A percentile compares a stretch with the other conserved stretches of the same genome.
Conservation (phyloP, 2,329 filamentous ascomycete genomes). For the Waltergamsia citrina region DNA sequence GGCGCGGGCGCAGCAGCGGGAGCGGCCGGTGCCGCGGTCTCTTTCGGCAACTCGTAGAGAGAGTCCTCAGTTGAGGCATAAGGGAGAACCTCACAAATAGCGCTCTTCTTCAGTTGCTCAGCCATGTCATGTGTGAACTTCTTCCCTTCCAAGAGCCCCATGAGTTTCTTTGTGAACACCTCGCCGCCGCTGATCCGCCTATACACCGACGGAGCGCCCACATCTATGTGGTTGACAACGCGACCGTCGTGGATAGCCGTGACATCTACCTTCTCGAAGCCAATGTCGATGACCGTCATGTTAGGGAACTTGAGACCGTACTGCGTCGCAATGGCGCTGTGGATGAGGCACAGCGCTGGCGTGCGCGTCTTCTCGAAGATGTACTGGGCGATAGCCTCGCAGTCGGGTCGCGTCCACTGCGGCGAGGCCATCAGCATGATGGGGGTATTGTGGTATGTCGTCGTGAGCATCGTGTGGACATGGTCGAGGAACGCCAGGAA, state of each 20-base stretch:
- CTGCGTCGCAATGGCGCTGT: conserved; percentile 77
- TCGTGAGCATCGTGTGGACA: conserved; percentile 80
- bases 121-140: conserved; percentile 57
- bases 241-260: conserved; percentile 80
- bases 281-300: conserved; percentile 84
- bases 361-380: conserved; percentile 97
- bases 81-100: conserved; percentile 57
- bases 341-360: conserved; percentile 82
- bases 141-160: conserved; percentile 53
- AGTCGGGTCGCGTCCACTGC: conserved; percentile 80
- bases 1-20: conserved; percentile 15
- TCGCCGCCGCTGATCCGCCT: conserved; percentile 67
- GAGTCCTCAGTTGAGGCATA: conserved; percentile 34
- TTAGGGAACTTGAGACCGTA: conserved; percentile 70
- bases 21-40: conserved; percentile 19
- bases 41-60: conserved; percentile 39
- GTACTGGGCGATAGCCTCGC: conserved; percentile 83
- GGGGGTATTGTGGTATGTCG: conserved; percentile 91
- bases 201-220: conserved; percentile 42
- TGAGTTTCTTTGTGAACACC: conserved; percentile 68
- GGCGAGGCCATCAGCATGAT: conserved; percentile 86
- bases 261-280: conserved; percentile 84
- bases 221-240: conserved; percentile 57
- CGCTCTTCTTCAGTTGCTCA: conserved; percentile 59
- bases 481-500: conserved; percentile 92